Base-by-base conservation (phyloP, 2,329 filamentous ascomycete species). In the Byssothecium circinans region DNA sequence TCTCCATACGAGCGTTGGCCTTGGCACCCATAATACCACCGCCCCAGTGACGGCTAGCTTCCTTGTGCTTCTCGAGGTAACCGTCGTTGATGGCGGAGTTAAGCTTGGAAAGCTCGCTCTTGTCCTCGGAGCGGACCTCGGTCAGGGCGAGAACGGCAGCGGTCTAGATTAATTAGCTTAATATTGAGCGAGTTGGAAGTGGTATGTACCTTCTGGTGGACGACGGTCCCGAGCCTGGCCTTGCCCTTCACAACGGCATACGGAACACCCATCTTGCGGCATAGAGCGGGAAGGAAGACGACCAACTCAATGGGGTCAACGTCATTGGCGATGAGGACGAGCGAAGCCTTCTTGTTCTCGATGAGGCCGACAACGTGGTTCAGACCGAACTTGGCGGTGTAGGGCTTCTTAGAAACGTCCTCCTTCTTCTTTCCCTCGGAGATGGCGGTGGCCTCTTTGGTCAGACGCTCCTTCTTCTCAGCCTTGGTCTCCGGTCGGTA, bases 381-480 rank as follows among this genome's bases (percentile, higher is more conserved):
- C 71, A 99, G 87, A 82, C 94, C 94, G 80, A 96, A 99, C 87
- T 99, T 99, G 84, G 94, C 91, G 64, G 88, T 81, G 81, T 96
- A 99, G 72, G 94, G 94, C 89, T 99, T 99, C 90, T 97, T 97
- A 88, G 85, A 89, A 75, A 95, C 92, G 71, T 69, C 66, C 85
- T 99, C 95, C 89, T 97, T 97, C 89, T 97, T 99, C 89, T 97
- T 96, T 78, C 95, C 94, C 79, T 97, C 91, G 76, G 91, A 86
- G 76, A 99, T 85, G 71, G 94, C 95, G 69, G 91, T 96, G 61
- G 95, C 94, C 85, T 99, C 94, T 85, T 96, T 91, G 76, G 89
- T 85, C 62, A 99, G 84, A 80, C 94, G 91, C 83, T 99, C 95
- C 87, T 97, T 99, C 90, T 99, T 99, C 87, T 97, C 92, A 69